Evolutionary conservation across 139 green algal genomes (phyloP).

Genomic region (Bryopsis sp.): DNA sequence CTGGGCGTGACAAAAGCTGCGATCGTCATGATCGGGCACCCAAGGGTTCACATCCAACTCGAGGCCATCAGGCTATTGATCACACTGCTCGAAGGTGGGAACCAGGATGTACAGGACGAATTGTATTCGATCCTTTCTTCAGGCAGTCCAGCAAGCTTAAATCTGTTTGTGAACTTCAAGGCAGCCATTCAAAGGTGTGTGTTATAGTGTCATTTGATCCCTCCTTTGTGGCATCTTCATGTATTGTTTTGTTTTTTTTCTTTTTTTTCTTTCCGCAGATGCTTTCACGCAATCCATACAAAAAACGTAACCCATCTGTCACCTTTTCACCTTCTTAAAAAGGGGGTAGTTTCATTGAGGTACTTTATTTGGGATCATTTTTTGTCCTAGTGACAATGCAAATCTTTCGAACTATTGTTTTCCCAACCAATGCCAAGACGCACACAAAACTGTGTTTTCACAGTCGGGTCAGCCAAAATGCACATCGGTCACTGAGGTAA

Average conservation of each 20-base stretch:
- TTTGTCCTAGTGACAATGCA: no score
- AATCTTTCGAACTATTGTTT: no score
- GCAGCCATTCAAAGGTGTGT: neutral
- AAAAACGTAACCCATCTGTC: neutral
- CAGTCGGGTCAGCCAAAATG: neutral
- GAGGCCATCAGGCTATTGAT: conserved; percentile 27
- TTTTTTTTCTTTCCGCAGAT: neutral
- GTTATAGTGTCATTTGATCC: neutral
- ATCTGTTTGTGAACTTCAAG: conserved; percentile 21
- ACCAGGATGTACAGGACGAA: conserved; percentile 14
- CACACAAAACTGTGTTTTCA: no score
- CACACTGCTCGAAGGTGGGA: conserved; percentile 24
- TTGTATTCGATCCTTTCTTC: conserved; percentile 15
- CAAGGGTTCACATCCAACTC: conserved; percentile 20
- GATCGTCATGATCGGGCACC: conserved; percentile 22
- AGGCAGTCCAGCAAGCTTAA: conserved; percentile 2
- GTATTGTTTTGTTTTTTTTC: no score
- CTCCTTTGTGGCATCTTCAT: neutral
- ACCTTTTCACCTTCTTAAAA: neutral
- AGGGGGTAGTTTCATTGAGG: no score
- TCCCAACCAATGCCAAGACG: no score
- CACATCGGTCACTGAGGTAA: neutral
- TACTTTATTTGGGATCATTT: no score
- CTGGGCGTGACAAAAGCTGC: conserved; percentile 23
- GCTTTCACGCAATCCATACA: neutral